Evolutionary conservation across 2,329 filamentous ascomycete species (phyloP).

Genomic region (Aspergillus aculeatinus): DNA sequence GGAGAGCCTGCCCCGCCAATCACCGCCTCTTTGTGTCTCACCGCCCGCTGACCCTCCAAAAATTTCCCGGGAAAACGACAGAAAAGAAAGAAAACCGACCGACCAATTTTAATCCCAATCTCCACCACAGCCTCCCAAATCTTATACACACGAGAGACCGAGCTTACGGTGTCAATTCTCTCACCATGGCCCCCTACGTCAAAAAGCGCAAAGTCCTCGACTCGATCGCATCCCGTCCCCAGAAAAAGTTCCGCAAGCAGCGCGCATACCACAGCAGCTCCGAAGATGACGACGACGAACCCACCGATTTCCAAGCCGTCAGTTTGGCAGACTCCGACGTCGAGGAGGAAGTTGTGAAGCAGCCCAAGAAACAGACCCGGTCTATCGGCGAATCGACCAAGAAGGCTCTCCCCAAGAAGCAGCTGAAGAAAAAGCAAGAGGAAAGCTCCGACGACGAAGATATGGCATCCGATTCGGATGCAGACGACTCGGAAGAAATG

Average conservation of each 20-base stretch:
- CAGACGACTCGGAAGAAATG: slow-evolving; percentile 29
- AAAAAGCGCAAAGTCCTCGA: slow-evolving; percentile 62
- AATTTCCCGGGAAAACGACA: slow-evolving; percentile 25
- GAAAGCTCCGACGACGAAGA: slow-evolving; percentile 18
- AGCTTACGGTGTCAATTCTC: slow-evolving; percentile 34
- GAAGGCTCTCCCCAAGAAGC: slow-evolving; percentile 3
- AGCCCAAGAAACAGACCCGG: slow-evolving; percentile 23
- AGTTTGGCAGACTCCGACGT: slow-evolving; percentile 50
- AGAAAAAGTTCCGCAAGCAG: slow-evolving; percentile 64
- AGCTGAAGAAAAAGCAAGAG: slow-evolving; percentile 17
- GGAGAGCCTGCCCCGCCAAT: slow-evolving; percentile 33
- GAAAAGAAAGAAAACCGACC: slow-evolving; percentile 2
- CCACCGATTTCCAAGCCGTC: slow-evolving; percentile 50
- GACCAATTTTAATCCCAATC: slow-evolving; percentile 3
- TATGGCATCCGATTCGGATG: slow-evolving; percentile 5
- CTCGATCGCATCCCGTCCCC: slow-evolving; percentile 53
- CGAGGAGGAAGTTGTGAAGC: slow-evolving; percentile 25
- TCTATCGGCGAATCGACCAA: slow-evolving; percentile 22
- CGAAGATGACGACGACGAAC: slow-evolving; percentile 51
- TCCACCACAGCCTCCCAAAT: slow-evolving; percentile 14
- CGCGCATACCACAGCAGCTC: slow-evolving; percentile 62
- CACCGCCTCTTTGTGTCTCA: slow-evolving; percentile 26
- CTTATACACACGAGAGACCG: neutral
- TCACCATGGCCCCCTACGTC: slow-evolving; percentile 27
- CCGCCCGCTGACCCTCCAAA: slow-evolving; percentile 30